Percentiles rank a stretch among this genome's conserved stretches.
Evolutionary conservation across 495 filamentous ascomycete species (phyloP).

Genomic region (Podospora conica): DNA sequence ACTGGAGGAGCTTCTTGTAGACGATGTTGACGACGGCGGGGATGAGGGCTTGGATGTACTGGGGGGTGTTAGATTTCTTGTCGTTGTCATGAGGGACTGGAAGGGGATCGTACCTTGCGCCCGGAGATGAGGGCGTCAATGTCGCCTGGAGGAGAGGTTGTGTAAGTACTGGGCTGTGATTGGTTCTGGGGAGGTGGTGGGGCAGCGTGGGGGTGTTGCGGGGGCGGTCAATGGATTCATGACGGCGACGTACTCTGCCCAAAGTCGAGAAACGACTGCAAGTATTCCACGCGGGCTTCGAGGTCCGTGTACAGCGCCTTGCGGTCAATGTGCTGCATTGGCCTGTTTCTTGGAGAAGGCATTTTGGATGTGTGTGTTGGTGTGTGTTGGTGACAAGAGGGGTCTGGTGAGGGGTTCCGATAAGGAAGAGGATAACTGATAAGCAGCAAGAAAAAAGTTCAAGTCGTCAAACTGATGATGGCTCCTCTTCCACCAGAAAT

Average conservation of each 20-base stretch:
- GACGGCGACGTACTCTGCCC: conserved; percentile 47
- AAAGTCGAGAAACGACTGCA: conserved; percentile 69
- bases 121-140: conserved; percentile 60
- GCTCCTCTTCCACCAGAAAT: not conserved
- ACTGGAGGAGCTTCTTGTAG: conserved; percentile 69
- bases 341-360: conserved; percentile 26
- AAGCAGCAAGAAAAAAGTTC: not conserved
- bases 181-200: not conserved
- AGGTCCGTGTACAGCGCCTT: conserved; percentile 63
- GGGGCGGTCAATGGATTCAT: not conserved
- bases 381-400: not conserved
- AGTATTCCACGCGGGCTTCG: conserved; percentile 60
- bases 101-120: conserved; percentile 32
- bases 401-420: not conserved
- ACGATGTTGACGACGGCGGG: conserved; percentile 68
- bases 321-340: conserved; percentile 58
- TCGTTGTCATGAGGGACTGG: too few relatives aligned
- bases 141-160: conserved; percentile 43
- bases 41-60: conserved; percentile 66
- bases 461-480: not conserved
- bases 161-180: not conserved
- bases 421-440: not conserved
- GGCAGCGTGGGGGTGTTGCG: not conserved
- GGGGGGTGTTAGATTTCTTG: too few relatives aligned
- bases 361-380: conserved; percentile 8